Conservation (phyloP, 208 protist genomes). For the Tritrichomonas musculus region DNA sequence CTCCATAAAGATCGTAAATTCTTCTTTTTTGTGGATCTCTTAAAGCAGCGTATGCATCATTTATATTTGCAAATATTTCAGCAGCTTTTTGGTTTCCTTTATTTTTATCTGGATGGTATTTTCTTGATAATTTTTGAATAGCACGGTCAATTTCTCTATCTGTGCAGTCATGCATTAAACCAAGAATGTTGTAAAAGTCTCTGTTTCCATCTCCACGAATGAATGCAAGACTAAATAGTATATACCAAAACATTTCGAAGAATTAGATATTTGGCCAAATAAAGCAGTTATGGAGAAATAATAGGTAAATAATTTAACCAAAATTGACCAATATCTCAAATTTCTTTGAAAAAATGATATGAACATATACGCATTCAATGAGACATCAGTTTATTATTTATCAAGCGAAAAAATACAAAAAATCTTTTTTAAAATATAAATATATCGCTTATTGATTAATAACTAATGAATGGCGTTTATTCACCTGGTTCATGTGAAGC, state of each 20-base stretch:
- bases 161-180: background rate
- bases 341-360: no score
- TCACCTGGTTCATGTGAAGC: no score
- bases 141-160: background rate
- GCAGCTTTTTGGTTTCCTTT: background rate
- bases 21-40: background rate
- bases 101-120: constrained; percentile 37
- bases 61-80: constrained; percentile 19
- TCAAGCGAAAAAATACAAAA: no score
- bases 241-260: background rate
- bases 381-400: no score
- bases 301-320: no score
- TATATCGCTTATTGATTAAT: no score
- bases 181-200: constrained; percentile 1
- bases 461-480: no score
- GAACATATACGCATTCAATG: no score
- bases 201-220: background rate
- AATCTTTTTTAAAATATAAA: no score
- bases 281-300: no score
- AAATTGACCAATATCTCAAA: no score
- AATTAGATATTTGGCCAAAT: background rate
- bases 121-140: constrained; percentile 17
- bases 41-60: background rate
- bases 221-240: background rate
- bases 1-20: constrained; percentile 19